These are phyloP conservation scores for Penicillium sp. DNA, from an alignment of 2,329 filamentous ascomycete genomes.

Conservation along the genomic window DNA sequence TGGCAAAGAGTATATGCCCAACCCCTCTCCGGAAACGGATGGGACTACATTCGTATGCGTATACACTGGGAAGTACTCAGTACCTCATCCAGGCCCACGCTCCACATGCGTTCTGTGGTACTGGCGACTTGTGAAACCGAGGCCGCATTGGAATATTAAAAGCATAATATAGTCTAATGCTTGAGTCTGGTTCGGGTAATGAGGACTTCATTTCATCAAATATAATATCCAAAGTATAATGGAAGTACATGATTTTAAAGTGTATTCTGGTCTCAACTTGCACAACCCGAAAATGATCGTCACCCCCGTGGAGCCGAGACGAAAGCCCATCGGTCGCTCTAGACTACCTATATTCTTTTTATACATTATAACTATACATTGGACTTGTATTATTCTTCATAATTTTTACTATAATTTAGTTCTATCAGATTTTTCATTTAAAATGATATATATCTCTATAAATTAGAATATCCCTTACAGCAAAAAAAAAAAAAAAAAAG, in stretches of 20 bases:
- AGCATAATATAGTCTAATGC: background rate
- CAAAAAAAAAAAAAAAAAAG: background rate
- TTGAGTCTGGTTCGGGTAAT: constrained; percentile 9
- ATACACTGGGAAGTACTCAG: background rate
- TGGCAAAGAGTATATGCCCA: constrained; percentile 5
- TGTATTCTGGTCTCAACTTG: background rate
- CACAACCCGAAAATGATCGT: constrained; percentile 19
- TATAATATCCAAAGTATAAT: background rate
- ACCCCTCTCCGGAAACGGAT: constrained; percentile 15
- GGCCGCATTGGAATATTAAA: background rate
- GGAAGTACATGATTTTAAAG: background rate
- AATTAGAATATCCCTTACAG: constrained; percentile 4
- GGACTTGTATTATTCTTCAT: background rate
- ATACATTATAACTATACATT: background rate
- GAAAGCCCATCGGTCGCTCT: constrained; percentile 11
- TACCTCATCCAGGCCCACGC: background rate
- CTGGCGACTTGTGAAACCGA: constrained; percentile 3
- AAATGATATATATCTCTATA: background rate
- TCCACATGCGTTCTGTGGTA: background rate
- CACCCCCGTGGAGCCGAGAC: constrained; percentile 11
- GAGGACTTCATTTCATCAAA: background rate
- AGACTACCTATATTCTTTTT: constrained; percentile 3
- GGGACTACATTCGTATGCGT: background rate
- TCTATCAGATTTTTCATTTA: background rate
- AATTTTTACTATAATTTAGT: background rate